phyloP scores from a whole-genome alignment of 78 protist species.

The Dictyostelium firmibasis region DNA sequence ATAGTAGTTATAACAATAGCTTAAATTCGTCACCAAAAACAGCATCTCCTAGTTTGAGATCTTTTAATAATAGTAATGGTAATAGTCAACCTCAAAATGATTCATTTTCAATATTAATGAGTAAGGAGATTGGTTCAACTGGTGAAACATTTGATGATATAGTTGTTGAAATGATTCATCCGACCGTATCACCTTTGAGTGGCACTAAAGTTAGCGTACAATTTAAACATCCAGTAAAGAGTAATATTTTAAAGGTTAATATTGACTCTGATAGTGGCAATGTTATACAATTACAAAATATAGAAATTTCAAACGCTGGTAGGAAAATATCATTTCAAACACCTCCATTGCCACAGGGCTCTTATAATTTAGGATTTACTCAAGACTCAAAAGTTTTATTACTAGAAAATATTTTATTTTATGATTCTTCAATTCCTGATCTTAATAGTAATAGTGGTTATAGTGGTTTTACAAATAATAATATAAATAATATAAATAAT shows the following conservation, averaged over 20 bases:
- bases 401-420: constrained; percentile 30
- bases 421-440: background rate
- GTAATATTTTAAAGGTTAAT: background rate
- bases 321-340: constrained; percentile 23
- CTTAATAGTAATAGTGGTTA: background rate
- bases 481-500: background rate
- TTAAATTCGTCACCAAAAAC: background rate
- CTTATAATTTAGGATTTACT: background rate
- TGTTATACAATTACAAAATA: background rate
- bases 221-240: constrained; percentile 23
- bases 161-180: constrained; percentile 33
- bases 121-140: constrained; percentile 21
- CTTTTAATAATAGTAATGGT: background rate
- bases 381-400: background rate
- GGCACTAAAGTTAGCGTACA: constrained; percentile 29
- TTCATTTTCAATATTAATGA: background rate
- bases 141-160: constrained; percentile 36
- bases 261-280: background rate
- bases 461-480: background rate
- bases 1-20: background rate
- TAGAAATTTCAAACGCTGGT: background rate
- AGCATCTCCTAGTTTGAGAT: background rate
- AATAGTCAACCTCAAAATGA: background rate
- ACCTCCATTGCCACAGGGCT: constrained; percentile 48
- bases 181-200: constrained; percentile 9